Conservation (phyloP, 2,329 filamentous ascomycete species). For the Diaporthe aspalathi region DNA sequence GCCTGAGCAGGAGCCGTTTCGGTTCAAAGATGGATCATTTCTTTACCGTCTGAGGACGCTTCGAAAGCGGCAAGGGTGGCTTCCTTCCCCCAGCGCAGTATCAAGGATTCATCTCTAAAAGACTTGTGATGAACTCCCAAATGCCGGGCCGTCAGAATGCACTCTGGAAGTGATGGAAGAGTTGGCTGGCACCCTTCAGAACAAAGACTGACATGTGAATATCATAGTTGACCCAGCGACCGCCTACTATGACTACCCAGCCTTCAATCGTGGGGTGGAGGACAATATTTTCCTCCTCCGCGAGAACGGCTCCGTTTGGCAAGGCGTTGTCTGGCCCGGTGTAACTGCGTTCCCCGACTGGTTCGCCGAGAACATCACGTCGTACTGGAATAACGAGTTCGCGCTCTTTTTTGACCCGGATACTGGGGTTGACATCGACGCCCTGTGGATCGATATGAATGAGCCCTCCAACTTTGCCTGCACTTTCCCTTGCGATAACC, state of each 20-base stretch:
- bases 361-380: slow-evolving; percentile 73
- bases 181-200: slow-evolving; percentile 60
- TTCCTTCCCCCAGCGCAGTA: neutral
- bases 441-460: slow-evolving; percentile 81
- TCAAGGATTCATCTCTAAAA: neutral
- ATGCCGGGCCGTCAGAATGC: neutral
- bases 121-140: neutral
- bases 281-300: slow-evolving; percentile 60
- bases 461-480: slow-evolving; percentile 62
- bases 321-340: slow-evolving; percentile 83
- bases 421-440: slow-evolving; percentile 79
- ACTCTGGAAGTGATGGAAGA: neutral
- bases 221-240: slow-evolving; percentile 82
- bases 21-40: too few species aligned
- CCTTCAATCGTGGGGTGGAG: slow-evolving; percentile 55
- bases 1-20: neutral
- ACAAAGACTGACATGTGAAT: slow-evolving; percentile 73
- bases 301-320: slow-evolving; percentile 65
- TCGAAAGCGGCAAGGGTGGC: too few species aligned
- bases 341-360: slow-evolving; percentile 80
- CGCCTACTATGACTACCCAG: slow-evolving; percentile 60
- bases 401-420: slow-evolving; percentile 70
- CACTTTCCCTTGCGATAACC: slow-evolving; percentile 65
- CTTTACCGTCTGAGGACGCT: neutral
- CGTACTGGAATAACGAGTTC: slow-evolving; percentile 79